phyloP scores from a whole-genome alignment of 2,329 filamentous ascomycete species.

The Dothidotthia symphoricarpi region DNA sequence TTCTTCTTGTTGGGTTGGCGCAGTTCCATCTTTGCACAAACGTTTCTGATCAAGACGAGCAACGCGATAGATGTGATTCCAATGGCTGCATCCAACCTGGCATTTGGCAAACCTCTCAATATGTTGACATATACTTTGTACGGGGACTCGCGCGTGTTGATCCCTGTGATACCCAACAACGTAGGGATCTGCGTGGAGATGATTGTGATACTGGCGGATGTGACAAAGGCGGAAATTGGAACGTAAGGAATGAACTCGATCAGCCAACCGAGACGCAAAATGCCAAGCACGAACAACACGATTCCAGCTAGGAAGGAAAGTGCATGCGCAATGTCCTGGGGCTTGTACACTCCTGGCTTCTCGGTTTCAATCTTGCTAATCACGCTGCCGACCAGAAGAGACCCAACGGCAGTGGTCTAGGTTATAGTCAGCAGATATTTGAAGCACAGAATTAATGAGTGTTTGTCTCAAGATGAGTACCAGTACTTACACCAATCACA shows the following conservation, averaged over 20 bases:
- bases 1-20: slow-evolving; percentile 67
- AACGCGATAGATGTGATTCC: slow-evolving; percentile 77
- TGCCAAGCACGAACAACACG: slow-evolving; percentile 75
- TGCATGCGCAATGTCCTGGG: slow-evolving; percentile 71
- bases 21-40: slow-evolving; percentile 64
- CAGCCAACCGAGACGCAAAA: slow-evolving; percentile 80
- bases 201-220: slow-evolving; percentile 89
- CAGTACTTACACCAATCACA: slow-evolving; percentile 74
- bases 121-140: slow-evolving; percentile 83
- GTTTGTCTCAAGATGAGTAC: neutral
- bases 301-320: slow-evolving; percentile 74
- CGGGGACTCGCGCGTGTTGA: slow-evolving; percentile 72
- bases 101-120: slow-evolving; percentile 66
- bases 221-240: slow-evolving; percentile 94
- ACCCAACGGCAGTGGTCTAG: slow-evolving; percentile 90
- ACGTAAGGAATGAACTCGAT: slow-evolving; percentile 90
- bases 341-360: slow-evolving; percentile 56
- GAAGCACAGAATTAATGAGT: neutral
- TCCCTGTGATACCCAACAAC: slow-evolving; percentile 73
- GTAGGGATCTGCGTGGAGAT: slow-evolving; percentile 75
- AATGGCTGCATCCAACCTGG: slow-evolving; percentile 78
- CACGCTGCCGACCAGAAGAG: slow-evolving; percentile 79
- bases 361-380: slow-evolving; percentile 61
- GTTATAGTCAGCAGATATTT: slow-evolving; percentile 3
- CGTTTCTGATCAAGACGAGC: slow-evolving; percentile 61